A percentile compares a stretch with the other conserved stretches of the same genome.
These are phyloP conservation scores for Penicillium verrucosum DNA, from an alignment of 2,329 filamentous ascomycete species.

Conservation along the genomic window DNA sequence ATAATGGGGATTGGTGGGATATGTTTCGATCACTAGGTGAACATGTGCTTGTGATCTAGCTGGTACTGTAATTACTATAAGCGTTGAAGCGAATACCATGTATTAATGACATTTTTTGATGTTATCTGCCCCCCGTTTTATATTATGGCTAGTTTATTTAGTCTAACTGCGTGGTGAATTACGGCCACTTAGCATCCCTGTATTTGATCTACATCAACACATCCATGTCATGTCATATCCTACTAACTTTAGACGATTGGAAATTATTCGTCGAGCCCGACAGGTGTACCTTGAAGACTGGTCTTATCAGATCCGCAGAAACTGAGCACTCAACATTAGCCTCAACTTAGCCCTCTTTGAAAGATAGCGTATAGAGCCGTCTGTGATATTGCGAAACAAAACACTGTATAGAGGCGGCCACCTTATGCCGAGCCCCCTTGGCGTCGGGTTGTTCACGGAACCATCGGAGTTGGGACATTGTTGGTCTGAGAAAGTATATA, in stretches of 20 bases:
- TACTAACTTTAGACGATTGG: not conserved
- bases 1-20: slow-evolving; percentile 8
- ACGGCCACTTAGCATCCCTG: not conserved
- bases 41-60: slow-evolving; percentile 11
- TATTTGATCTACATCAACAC: not conserved
- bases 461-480: not conserved
- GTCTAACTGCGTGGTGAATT: not conserved
- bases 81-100: no score
- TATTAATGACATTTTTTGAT: no score
- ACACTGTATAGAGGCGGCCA: not conserved
- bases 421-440: not conserved
- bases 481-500: not conserved
- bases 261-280: not conserved
- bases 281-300: not conserved
- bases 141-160: not conserved
- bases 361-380: no score
- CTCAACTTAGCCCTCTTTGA: not conserved
- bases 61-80: not conserved
- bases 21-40: slow-evolving; percentile 8
- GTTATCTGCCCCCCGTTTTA: not conserved
- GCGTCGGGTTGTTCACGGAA: not conserved
- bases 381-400: not conserved
- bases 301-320: not conserved
- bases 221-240: not conserved
- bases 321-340: not conserved